Conservation (phyloP, 208 protist species). For the Balamuthia mandrillaris region DNA sequence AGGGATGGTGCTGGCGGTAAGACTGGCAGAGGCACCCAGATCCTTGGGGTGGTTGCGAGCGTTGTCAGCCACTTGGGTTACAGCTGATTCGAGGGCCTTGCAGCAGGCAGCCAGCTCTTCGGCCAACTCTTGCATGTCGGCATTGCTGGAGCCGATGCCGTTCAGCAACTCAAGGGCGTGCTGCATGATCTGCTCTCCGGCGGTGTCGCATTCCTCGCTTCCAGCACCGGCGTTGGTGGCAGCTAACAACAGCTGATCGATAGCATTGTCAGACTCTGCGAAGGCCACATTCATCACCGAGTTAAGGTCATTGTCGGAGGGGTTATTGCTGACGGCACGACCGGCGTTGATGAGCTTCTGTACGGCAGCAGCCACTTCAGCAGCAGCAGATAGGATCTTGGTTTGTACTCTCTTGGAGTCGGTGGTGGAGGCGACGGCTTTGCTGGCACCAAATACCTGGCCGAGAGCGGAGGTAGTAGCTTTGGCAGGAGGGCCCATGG, state of each 20-base stretch:
- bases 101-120: conserved; percentile 12
- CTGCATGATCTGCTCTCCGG: conserved; percentile 13
- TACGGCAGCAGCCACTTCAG: neutral
- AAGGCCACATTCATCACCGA: conserved; percentile 4
- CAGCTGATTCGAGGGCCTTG: conserved; percentile 30
- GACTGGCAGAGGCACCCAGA: conserved; percentile 15
- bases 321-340: conserved; percentile 36
- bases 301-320: conserved; percentile 24
- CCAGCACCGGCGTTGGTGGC: conserved; percentile 30
- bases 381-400: conserved; percentile 31
- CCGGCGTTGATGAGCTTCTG: conserved; percentile 37
- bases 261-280: conserved; percentile 7
- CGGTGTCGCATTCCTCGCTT: conserved; percentile 31
- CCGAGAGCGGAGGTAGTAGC: neutral
- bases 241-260: conserved; percentile 26
- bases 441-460: conserved; percentile 36
- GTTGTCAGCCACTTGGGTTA: conserved; percentile 13
- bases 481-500: conserved; percentile 37
- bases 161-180: conserved; percentile 22
- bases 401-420: neutral
- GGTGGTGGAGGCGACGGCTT: conserved; percentile 39
- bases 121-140: conserved; percentile 35
- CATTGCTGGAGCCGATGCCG: conserved; percentile 26
- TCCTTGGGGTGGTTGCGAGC: conserved; percentile 35
- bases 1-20: conserved; percentile 36